A percentile compares a stretch with the other conserved stretches of the same genome.
phyloP scores from a whole-genome alignment of 2,329 filamentous ascomycete species.

The Pseudodiploospora longispora region DNA sequence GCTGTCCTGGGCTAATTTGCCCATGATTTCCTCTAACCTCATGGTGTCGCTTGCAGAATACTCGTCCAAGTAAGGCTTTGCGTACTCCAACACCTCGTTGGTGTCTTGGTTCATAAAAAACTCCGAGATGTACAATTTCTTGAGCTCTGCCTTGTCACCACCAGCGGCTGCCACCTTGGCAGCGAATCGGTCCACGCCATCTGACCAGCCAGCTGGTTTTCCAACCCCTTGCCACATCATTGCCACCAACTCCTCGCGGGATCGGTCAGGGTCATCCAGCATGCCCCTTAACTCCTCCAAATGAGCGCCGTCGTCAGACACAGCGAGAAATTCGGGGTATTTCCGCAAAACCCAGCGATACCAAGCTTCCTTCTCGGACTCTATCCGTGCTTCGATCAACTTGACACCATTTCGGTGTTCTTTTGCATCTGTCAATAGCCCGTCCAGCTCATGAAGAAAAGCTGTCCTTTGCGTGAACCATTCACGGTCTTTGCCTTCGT shows the following conservation, averaged over 20 bases:
- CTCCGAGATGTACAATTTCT: slow-evolving; percentile 31
- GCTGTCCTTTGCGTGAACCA: slow-evolving; percentile 44
- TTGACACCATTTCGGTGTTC: slow-evolving; percentile 33
- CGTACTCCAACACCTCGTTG: slow-evolving; percentile 21
- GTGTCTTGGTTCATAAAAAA: slow-evolving; percentile 33
- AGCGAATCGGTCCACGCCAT: slow-evolving; percentile 25
- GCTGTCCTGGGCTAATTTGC: slow-evolving; percentile 23
- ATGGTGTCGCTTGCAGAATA: slow-evolving; percentile 19
- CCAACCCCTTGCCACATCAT: slow-evolving; percentile 30
- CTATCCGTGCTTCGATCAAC: slow-evolving; percentile 41
- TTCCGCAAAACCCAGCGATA: slow-evolving; percentile 37
- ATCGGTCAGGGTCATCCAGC: slow-evolving; percentile 29
- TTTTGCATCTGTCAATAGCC: slow-evolving; percentile 40
- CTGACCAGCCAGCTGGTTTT: slow-evolving; percentile 22
- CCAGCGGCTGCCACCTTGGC: slow-evolving; percentile 24
- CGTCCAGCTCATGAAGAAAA: slow-evolving; percentile 43
- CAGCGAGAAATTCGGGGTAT: slow-evolving; percentile 29
- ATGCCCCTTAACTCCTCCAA: slow-evolving; percentile 26
- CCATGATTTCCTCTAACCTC: slow-evolving; percentile 26
- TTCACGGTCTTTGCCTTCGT: slow-evolving; percentile 28
- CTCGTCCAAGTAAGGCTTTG: slow-evolving; percentile 32
- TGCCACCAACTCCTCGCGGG: slow-evolving; percentile 28
- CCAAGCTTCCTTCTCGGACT: slow-evolving; percentile 45
- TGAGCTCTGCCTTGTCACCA: slow-evolving; percentile 23
- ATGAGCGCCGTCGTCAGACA: slow-evolving; percentile 20